Conservation (phyloP, 371 early-diverging fungal species). For the Lichtheimia corymbifera region DNA sequence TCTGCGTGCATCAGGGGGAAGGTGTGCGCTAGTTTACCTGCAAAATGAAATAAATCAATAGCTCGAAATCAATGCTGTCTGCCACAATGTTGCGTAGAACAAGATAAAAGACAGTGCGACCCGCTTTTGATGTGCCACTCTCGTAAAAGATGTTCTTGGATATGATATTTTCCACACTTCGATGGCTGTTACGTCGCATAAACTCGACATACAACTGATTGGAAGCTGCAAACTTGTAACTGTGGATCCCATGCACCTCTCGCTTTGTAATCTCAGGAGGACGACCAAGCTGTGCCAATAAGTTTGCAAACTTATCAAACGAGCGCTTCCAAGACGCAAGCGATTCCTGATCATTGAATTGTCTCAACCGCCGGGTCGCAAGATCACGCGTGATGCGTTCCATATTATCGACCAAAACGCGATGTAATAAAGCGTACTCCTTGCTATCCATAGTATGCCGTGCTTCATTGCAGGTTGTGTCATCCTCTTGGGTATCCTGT, state of each 20-base stretch:
- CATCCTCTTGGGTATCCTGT: not conserved
- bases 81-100: conserved; percentile 75
- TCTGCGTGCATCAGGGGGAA: conserved; percentile 22
- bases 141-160: conserved; percentile 77
- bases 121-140: conserved; percentile 76
- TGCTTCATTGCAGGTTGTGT: not conserved
- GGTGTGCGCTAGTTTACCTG: conserved; percentile 62
- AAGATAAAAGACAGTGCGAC: conserved; percentile 83
- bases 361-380: conserved; percentile 4
- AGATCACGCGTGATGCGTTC: conserved; percentile 40
- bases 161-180: conserved; percentile 61
- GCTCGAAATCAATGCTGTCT: conserved; percentile 81
- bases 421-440: conserved; percentile 40
- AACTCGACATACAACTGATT: conserved; percentile 75
- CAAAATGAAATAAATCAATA: conserved; percentile 71
- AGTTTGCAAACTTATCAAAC: conserved; percentile 74
- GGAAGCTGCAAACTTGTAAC: conserved; percentile 55
- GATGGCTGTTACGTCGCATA: conserved; percentile 72
- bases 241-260: conserved; percentile 50
- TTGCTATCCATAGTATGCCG: conserved; percentile 35
- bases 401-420: conserved; percentile 37
- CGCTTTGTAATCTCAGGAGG: conserved; percentile 51
- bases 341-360: not conserved
- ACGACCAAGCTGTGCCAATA: conserved; percentile 84
- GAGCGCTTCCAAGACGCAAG: conserved; percentile 38